Evolutionary conservation across 73 alveolate genomes (phyloP), one percentile per base, ranked within the genome.

Genomic region (Stentor coeruleus): DNA sequence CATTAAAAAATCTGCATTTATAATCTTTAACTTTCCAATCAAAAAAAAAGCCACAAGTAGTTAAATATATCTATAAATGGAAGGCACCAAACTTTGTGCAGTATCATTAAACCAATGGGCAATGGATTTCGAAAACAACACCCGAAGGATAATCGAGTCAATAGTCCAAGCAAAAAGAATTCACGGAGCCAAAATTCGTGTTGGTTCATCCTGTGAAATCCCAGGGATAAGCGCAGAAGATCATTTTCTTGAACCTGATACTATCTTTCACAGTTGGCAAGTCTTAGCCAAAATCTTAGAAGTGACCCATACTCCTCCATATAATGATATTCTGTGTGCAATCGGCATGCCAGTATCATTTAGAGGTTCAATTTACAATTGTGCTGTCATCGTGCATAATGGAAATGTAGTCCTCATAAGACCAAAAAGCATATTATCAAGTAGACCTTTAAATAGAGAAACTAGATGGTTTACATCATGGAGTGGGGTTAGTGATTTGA

Each of bases 381-480:
- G 96, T 66, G 85, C 93, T 74, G 89, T 90, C 26, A 59, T 90
- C 55, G 59, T 82, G 82, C n/a, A 82, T 35, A 84, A 91, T 72
- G 81, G 91, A 77, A 86, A 86, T 85, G 91, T 95, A 20, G 42
- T 91, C 42, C 89, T 93, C 40, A 90, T 95, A 35, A 88, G 97
- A 58, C 99, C 99, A 31, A 95, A 95, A 88, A 81, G 90, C 36
- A 85, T 72, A 77, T 87, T 95, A 35, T 96, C 96, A 2, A 89
- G 89, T 38, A 98, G 90, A 37, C 91, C 91, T 26, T 92, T 93
- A 87, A 93, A 91, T 84, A 86, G 99, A 58, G 99, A 95, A 83
- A 79, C 85, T 40, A 87, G 99, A 3, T 93, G 89, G 88, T 95
- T 95, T 87, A 91, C 96, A 1, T 94, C 98, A n/a, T 95, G 98